Evolutionary conservation across 2,329 filamentous ascomycete species (phyloP).

Genomic region (Xylaria polymorpha): DNA sequence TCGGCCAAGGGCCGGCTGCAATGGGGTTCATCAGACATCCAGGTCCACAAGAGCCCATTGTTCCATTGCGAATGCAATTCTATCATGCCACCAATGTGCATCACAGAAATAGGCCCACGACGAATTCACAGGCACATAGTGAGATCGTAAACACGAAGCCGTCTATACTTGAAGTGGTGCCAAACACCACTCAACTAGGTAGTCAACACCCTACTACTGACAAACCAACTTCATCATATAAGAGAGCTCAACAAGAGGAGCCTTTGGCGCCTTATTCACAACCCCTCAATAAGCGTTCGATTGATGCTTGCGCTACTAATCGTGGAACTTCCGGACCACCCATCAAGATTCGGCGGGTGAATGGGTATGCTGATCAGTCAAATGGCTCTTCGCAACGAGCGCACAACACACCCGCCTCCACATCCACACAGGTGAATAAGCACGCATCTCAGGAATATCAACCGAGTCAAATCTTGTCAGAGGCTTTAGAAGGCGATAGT

Average conservation of each 20-base stretch:
- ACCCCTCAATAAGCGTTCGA: background rate
- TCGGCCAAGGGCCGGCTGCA: constrained; percentile 23
- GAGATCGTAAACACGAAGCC: background rate
- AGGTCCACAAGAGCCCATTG: constrained; percentile 17
- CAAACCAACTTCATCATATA: background rate
- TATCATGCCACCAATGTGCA: background rate
- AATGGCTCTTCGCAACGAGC: background rate
- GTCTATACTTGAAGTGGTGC: background rate
- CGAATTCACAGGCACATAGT: background rate
- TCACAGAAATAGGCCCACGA: background rate
- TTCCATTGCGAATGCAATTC: constrained; percentile 25
- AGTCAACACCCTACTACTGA: background rate
- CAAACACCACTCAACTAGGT: background rate
- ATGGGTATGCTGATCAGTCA: background rate
- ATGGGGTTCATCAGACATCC: constrained; percentile 22
- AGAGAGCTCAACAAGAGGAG: background rate
- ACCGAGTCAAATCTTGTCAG: background rate
- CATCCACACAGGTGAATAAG: background rate
- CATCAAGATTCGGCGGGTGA: constrained; percentile 15
- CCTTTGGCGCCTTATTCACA: background rate
- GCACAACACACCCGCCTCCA: background rate
- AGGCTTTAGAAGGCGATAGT: background rate
- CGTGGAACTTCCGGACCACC: background rate
- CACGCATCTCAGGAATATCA: background rate
- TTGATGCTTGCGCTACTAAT: background rate